A percentile compares a stretch with the other conserved stretches of the same genome.
These are phyloP conservation scores for Metschnikowia anglica DNA, from an alignment of 805 yeast species.

Conservation along the genomic window DNA sequence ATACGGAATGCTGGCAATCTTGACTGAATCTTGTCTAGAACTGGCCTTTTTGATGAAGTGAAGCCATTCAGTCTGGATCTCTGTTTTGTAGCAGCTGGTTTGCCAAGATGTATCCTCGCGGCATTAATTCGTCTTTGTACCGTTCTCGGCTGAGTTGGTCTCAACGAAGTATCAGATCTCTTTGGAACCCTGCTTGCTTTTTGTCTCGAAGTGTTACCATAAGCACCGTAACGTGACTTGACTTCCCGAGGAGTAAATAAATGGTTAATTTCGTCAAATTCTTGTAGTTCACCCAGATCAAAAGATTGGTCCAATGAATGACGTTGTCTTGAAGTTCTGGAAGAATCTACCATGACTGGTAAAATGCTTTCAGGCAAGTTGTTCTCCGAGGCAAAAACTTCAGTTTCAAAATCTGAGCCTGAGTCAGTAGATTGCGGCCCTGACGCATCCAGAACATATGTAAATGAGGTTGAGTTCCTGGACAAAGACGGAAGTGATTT, in stretches of 20 bases:
- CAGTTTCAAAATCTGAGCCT: conserved; percentile 12
- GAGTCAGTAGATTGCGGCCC: conserved; percentile 10
- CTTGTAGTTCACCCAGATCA: conserved; percentile 7
- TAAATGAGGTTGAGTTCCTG: conserved; percentile 5
- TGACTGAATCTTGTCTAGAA: conserved; percentile 4
- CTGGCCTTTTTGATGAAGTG: neutral
- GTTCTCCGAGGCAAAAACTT: neutral
- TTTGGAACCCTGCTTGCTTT: neutral
- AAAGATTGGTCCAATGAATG: neutral
- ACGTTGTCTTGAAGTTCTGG: neutral
- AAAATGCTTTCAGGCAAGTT: neutral
- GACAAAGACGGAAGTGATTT: conserved; percentile 6
- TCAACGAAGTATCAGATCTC: neutral
- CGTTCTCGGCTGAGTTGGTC: neutral
- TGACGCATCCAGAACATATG: conserved; percentile 10
- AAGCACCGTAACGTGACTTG: neutral
- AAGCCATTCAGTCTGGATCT: neutral
- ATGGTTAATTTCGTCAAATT: conserved; percentile 14
- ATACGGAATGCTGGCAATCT: conserved; percentile 6
- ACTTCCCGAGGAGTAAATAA: conserved; percentile 6
- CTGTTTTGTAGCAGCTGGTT: conserved; percentile 4
- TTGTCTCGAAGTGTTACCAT: neutral
- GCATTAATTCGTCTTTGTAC: neutral
- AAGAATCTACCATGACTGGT: conserved; percentile 1
- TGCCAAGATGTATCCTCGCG: neutral